A percentile compares a stretch with the other conserved stretches of the same genome.
Evolutionary conservation across 805 yeast genomes (phyloP).

Genomic region (Saccharomycopsis fibuligera): DNA sequence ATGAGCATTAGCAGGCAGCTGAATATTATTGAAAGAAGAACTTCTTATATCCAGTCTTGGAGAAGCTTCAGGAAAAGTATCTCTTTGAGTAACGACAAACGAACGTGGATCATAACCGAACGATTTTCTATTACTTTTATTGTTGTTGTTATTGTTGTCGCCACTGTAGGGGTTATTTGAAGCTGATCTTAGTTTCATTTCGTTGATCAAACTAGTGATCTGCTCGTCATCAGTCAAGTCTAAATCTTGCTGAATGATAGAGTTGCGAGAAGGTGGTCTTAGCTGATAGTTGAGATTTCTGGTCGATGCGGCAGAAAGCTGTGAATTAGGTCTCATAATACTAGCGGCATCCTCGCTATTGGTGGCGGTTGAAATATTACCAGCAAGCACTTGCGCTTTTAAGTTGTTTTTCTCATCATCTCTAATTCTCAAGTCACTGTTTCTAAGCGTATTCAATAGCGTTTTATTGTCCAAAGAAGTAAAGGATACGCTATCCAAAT

Average conservation of each 20-base stretch:
- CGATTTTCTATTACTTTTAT: background rate
- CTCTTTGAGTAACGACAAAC: background rate
- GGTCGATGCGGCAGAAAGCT: background rate
- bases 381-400: no score
- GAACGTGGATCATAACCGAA: background rate
- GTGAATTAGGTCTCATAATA: background rate
- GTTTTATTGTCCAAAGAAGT: constrained; percentile 19
- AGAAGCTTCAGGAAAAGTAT: constrained; percentile 1
- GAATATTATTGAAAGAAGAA: background rate
- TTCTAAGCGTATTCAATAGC: constrained; percentile 12
- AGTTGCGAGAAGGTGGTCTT: constrained; percentile 15
- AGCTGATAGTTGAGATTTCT: constrained; percentile 8
- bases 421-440: constrained; percentile 16
- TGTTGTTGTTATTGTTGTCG: background rate
- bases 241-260: constrained; percentile 14
- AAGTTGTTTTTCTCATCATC: constrained; percentile 1
- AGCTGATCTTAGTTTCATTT: constrained; percentile 11
- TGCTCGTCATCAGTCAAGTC: constrained; percentile 21
- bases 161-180: background rate
- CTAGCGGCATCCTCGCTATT: background rate
- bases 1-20: no score
- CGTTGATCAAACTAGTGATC: constrained; percentile 18
- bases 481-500: constrained; percentile 9
- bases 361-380: no score
- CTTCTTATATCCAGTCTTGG: background rate